Base-by-base conservation (phyloP, 129 eudicot genomes). In the Chrysanthemum makinoi region DNA sequence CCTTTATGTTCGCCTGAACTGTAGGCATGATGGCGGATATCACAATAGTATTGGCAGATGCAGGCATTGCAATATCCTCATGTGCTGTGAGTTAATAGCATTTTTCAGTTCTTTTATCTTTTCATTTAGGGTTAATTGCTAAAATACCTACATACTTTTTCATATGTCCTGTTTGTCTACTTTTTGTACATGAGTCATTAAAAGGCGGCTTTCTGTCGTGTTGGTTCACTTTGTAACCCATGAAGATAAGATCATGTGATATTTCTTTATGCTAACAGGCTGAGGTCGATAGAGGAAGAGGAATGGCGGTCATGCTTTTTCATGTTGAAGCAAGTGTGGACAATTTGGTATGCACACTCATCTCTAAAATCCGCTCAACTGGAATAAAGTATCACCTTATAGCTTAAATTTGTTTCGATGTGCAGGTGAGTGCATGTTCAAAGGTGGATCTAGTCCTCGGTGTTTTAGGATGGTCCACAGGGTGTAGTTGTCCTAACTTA, bases 401-500 rank as follows among this genome's bases (percentile, higher is more conserved):
- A 28, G 15, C 46, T 43, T 20, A 65, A 20, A 26, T 14, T 44
- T 13, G 64, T 65, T 39, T 54, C 16, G 66, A 43, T 59, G 56
- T 79, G 22, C 91, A 91, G 97, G 87, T 81, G 26, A 76, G 82
- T 75, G 89, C 85, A 9, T 86, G 97, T 77, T 84, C 94, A 33
- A 81, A 80, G 77, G 80, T 89, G 65, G 96, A 88, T 81, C 62
- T 77, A 46, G 85, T 91, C 39, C 83, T 81, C 55, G 96, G 96
- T 77, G 96, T 91, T 60, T 75, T 91, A 81, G 96, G 87, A 73
- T 88, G 97, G 97, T 91, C 97, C 52, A 79, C 89, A 15, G 96
- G 96, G 28, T 91, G 97, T 82, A 91, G 96, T 78, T 91, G 86
- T 93, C 93, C 77, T 60, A 79, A 86, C 81, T 73, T 88, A 52